Evolutionary conservation across 805 yeast genomes (phyloP).

Genomic region (Candida railenensis): DNA sequence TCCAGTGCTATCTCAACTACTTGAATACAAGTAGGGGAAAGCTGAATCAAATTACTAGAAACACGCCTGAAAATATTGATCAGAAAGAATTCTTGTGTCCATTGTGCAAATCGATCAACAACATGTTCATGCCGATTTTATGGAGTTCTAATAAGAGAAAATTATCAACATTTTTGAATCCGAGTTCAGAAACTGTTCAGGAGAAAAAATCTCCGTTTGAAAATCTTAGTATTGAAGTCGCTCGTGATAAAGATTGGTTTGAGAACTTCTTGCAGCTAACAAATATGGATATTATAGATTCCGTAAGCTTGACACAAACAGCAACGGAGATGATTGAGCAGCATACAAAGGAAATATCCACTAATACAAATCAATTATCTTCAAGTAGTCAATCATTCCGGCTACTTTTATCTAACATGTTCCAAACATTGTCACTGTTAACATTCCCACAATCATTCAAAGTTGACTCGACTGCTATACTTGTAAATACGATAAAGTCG

Average conservation of each 20-base stretch:
- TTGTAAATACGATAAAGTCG: conserved; percentile 60
- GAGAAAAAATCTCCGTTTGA: conserved; percentile 14
- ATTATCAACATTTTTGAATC: conserved; percentile 19
- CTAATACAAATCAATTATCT: conserved; percentile 20
- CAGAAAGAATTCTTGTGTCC: conserved; percentile 84
- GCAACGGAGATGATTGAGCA: conserved; percentile 29
- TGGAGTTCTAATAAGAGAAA: conserved; percentile 50
- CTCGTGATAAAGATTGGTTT: conserved; percentile 25
- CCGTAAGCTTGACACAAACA: conserved; percentile 20
- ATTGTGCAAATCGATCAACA: conserved; percentile 82
- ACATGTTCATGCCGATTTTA: conserved; percentile 75
- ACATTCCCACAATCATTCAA: conserved; percentile 39
- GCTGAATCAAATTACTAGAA: conserved; percentile 74
- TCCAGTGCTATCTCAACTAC: conserved; percentile 68
- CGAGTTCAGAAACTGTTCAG: not conserved
- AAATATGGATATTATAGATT: conserved; percentile 20
- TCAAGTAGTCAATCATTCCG: conserved; percentile 29
- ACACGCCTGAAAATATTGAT: conserved; percentile 71
- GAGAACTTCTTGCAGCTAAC: conserved; percentile 17
- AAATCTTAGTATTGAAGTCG: conserved; percentile 10
- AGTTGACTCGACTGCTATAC: conserved; percentile 32
- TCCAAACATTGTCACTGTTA: conserved; percentile 30
- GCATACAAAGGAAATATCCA: conserved; percentile 9
- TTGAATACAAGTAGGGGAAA: conserved; percentile 54
- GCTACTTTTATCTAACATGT: conserved; percentile 30